These are phyloP conservation scores for Dictyostelium intermedium DNA, from an alignment of 78 protist species.

Conservation along the genomic window DNA sequence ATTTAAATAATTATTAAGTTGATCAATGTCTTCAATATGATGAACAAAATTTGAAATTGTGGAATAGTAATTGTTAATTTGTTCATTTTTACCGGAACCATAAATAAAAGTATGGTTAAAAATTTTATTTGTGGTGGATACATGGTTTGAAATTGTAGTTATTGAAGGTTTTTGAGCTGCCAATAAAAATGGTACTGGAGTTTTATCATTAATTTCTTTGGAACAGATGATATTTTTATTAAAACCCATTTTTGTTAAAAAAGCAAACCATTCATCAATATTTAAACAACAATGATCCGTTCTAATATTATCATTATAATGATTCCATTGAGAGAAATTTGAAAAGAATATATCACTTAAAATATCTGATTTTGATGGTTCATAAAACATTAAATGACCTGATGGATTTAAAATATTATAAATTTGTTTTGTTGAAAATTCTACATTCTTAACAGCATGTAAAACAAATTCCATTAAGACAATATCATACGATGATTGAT, in stretches of 20 bases:
- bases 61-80: too few relatives aligned
- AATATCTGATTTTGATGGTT: neutral
- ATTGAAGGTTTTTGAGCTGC: neutral
- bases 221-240: neutral
- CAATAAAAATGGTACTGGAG: neutral
- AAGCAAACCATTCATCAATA: neutral
- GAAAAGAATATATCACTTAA: neutral
- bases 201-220: neutral
- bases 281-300: neutral
- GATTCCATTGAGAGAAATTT: neutral
- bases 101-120: too few relatives aligned
- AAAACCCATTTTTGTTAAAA: neutral
- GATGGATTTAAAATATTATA: neutral
- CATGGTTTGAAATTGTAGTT: too few relatives aligned
- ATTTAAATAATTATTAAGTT: too few relatives aligned
- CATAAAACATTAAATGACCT: neutral
- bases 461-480: neutral
- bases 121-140: too few relatives aligned
- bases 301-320: neutral
- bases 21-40: too few relatives aligned
- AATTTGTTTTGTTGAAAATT: neutral
- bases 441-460: neutral
- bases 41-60: neutral
- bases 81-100: too few relatives aligned
- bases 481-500: neutral